Base-by-base conservation (phyloP, 1,139 yeast genomes). In the Barnettozyma hawaiiensis region DNA sequence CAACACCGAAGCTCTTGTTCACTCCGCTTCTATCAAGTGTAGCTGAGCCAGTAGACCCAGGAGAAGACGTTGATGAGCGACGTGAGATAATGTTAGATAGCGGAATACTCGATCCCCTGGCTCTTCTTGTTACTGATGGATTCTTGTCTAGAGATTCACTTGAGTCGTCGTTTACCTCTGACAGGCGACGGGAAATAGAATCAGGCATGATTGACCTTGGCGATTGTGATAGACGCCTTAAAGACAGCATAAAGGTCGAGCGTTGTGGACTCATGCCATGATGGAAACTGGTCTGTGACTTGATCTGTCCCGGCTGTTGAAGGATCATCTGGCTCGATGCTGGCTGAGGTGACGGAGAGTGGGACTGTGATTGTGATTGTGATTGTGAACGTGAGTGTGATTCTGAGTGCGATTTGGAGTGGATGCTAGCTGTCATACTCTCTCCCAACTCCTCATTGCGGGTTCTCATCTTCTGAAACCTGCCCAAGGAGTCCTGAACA, bases 391-490 rank as follows among this genome's bases (percentile, higher is more conserved):
- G 50, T 14, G 43, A 44, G 8, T 44, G 52, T 10, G 43, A 43
- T n/a, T 43, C 51, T 14, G 43, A 46, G 27, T 36, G 43, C 9
- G 54, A 48, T 39, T 51, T 49, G 8, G 58, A 47, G 18, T 49
- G 58, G 31, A 64, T 45, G 38, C 71, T 65, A 42, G 63, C 60
- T 1, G 68, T 58, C 28, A 68, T 41, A 46, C 66, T 65, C 19
- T 67, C 71, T 40, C 67, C 59, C 31, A 77, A 57, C 7, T 70
- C 61, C 24, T 69, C 68, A 48, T 74, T 75, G 23, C 67, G 69
- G 2, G 66, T 64, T 44, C 66, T 68, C 64, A 78, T 63, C 41
- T 61, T 59, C 50, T 76, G 79, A 52, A 67, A 78, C 46, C 65
- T 61, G 3, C 71, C 63, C 39, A 77, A 55, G 0, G 78, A 67